Evolutionary conservation across 352 stramenopile genomes (phyloP), one percentile per base, ranked within the genome.

Genomic region (Pythium brassicae): DNA sequence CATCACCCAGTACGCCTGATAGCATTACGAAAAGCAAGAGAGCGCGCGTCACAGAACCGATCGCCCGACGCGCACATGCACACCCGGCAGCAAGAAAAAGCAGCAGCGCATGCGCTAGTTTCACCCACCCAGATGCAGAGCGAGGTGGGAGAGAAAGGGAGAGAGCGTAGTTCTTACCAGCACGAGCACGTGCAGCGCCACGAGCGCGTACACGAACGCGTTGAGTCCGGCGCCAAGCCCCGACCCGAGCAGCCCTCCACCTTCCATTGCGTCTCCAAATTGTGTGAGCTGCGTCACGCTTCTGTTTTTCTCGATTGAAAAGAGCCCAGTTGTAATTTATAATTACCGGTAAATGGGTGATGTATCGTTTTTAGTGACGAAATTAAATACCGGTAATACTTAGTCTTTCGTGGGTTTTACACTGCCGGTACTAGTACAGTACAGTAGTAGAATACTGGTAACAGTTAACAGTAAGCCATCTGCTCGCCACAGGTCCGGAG

Each of bases 111-210:
- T 35, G 32, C 25, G 46, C 46, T 11, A 32, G 23, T 1, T n/a
- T 32, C 17, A 62, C 56, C 56, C 56, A 62, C 56, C 56, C 48
- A 62, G 19, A 53, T 57, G 50, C 56, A 57, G 56, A 40, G 55
- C 47, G 40, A 62, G 55, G 27, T 35, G 43, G 20, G 56, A 62
- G 56, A 62, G 37, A 54, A 49, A 61, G 45, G 47, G 46, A 59
- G 52, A 54, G 50, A 55, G 17, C 17, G 27, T 48, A 57, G 35
- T 44, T 66, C 70, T 49, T 61, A 91, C 83, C 59, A 93, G 58
- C 32, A 82, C 83, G 42, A 90, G 67, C 47, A 93, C 60, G 65
- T 93, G 83, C 40, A 90, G 61, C 37, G 65, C 78, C 51, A 91
- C 74, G 50, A 93, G 81, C 49, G 70, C 71, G 17, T 51, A 69